Evolutionary conservation across 805 yeast species (phyloP).

Genomic region (Metschnikowia borealis): DNA sequence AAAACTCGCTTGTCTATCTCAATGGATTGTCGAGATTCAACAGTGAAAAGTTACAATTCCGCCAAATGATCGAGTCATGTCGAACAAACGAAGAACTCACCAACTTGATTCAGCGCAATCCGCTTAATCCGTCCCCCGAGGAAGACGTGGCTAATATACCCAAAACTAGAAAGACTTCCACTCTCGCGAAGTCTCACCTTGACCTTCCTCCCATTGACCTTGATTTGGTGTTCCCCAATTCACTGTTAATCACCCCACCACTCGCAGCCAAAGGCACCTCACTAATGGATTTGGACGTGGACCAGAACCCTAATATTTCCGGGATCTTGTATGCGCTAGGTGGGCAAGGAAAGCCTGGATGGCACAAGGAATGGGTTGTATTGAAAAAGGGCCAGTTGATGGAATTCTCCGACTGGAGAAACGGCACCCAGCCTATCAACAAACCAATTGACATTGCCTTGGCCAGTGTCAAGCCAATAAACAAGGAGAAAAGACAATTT

Average conservation of each 20-base stretch:
- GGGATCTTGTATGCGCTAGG: conserved; percentile 58
- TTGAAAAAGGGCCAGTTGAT: conserved; percentile 61
- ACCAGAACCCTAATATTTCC: conserved; percentile 29
- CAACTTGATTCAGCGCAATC: conserved; percentile 25
- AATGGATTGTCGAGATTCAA: conserved; percentile 35
- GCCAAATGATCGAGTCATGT: conserved; percentile 40
- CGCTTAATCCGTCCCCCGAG: conserved; percentile 16
- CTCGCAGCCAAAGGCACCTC: conserved; percentile 5
- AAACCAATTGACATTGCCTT: conserved; percentile 69
- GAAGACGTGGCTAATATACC: neutral
- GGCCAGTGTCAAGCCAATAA: conserved; percentile 53
- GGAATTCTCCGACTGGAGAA: conserved; percentile 80
- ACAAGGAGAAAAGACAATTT: conserved; percentile 44
- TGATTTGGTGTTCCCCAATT: conserved; percentile 26
- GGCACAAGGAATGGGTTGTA: conserved; percentile 91
- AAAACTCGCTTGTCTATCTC: conserved; percentile 29
- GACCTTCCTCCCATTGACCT: conserved; percentile 24
- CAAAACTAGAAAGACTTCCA: neutral
- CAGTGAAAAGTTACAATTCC: conserved; percentile 37
- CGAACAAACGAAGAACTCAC: conserved; percentile 39
- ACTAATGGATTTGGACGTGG: conserved; percentile 13
- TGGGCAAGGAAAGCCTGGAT: conserved; percentile 60
- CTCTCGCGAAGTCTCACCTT: neutral
- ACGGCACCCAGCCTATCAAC: conserved; percentile 56
- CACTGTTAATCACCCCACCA: conserved; percentile 6